Base-by-base conservation (phyloP, 306 rosid genomes). In the Lathyrus aphaca region DNA sequence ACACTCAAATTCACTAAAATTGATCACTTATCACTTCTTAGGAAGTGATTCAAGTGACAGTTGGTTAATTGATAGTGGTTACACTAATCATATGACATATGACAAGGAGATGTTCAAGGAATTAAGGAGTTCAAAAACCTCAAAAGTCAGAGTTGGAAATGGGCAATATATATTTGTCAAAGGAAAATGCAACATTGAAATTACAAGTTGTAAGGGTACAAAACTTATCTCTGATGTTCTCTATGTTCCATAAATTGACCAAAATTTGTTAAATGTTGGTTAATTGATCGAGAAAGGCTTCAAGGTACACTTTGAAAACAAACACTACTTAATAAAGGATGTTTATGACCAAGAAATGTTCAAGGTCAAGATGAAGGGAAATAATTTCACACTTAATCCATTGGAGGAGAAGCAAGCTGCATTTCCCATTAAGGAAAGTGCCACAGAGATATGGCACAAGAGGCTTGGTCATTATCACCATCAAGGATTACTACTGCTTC, bases 401-500 rank as follows among this genome's bases (percentile, higher is more conserved):
- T 43, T 43, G 6, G 48, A 43, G 48, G 48, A 43, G 48, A 13
- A 11, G 48, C 48, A 43, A 12, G n/a, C 1, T 43, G 7, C 7
- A 11, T 43, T 43, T 4, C 48, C 5, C 13, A 12, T 12, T 6
- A 43, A 43, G 13, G 48, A 43, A 43, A 43, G n/a, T 43, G 48
- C 13, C 48, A 43, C 16, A 0, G 16, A 43, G 14, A 11, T 13
- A 5, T 48, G 54, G 19, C 23, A 15, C 23, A 48, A 48, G 13
- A 48, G 54, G 54, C 21, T 48, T 48, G 54, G 21, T 15, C 18
- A 15, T 48, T 15, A 46, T 48, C 54, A 48, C 5, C 23, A 15
- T 14, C 54, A 48, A 48, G 23, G 54, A 43, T 43, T 43, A 43
- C 48, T 43, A 43, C 48, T 43, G n/a, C 48, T 43, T 43, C 48